Base-by-base conservation (phyloP, 371 early-diverging fungal species). In the Mucor piriformis region DNA sequence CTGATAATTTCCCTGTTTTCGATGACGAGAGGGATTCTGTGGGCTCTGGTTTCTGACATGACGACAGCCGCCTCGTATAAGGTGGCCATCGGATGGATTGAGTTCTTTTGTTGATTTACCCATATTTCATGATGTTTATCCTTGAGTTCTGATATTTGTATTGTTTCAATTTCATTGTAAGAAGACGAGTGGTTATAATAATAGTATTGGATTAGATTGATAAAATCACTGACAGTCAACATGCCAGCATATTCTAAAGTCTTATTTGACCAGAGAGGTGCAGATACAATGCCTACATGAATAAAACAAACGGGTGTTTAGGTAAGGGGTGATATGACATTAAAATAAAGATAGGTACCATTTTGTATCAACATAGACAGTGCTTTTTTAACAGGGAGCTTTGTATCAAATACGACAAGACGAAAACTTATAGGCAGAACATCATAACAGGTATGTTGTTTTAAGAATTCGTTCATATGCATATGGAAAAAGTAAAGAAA, bases 171-270 rank as follows among this genome's bases (percentile, higher is more conserved):
- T 61, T 94, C 92, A 16, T 86, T 86, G 18, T 88, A 76, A 4
- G 20, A n/a, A 18, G 13, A 89, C 90, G 27, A 76, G 82, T 20
- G 77, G 15, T 88, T 84, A 32, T 80, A 69, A 65, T 90, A 91
- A 67, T 89, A 94, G 69, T 91, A 87, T 61, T 91, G 85, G 18
- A 95, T 91, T 59, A 95, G 77, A 63, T 90, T 88, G 52, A 95
- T 88, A 59, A 95, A 88, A 63, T 95, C 93, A 12, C 91, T 88
- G 3, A 92, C 91, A 43, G 93, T 92, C 67, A 95, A 75, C 89
- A 95, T 89, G 37, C 96, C 96, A 1, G 83, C 87, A 67, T 90
- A 94, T 66, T 78, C 71, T 52, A 89, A 87, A 2, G 69, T 74
- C 1, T 67, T 59, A 5, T 92, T 88, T 60, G 95, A 89, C 88